Conservation (phyloP, 371 early-diverging fungal species). For the Capniomyces stellatus region DNA sequence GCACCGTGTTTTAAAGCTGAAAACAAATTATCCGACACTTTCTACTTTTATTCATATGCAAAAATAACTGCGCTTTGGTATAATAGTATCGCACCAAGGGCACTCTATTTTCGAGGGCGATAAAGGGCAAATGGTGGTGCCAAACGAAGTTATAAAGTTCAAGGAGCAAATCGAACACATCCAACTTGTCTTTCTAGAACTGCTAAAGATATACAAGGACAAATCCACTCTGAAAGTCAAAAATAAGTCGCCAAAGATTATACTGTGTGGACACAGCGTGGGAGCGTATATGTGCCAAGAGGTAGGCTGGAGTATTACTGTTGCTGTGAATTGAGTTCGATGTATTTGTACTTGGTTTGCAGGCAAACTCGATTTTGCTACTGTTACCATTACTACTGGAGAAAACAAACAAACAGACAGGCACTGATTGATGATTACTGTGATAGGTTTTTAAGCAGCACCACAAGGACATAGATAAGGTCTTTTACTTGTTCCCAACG, state of each 20-base stretch:
- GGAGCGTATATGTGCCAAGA: conserved; percentile 18
- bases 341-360: neutral
- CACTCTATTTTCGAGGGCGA: conserved; percentile 18
- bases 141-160: conserved; percentile 5
- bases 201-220: conserved; percentile 8
- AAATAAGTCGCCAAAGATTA: conserved; percentile 12
- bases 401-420: too few species aligned
- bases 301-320: neutral
- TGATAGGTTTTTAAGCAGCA: conserved; percentile 25
- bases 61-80: too few species aligned
- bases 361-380: too few species aligned
- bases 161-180: conserved; percentile 14
- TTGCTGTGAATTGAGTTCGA: neutral
- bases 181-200: conserved; percentile 12
- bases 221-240: neutral
- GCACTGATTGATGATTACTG: too few species aligned
- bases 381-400: too few species aligned
- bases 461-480: conserved; percentile 32
- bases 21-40: neutral
- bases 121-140: conserved; percentile 8
- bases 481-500: conserved; percentile 60
- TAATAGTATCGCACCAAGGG: conserved; percentile 18
- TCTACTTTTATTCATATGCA: too few species aligned
- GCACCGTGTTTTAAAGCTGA: neutral
- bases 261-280: conserved; percentile 21